Evolutionary conservation across 306 rosid genomes (phyloP), one percentile per base, ranked within the genome.

Genomic region (Medicago ruthenica): DNA sequence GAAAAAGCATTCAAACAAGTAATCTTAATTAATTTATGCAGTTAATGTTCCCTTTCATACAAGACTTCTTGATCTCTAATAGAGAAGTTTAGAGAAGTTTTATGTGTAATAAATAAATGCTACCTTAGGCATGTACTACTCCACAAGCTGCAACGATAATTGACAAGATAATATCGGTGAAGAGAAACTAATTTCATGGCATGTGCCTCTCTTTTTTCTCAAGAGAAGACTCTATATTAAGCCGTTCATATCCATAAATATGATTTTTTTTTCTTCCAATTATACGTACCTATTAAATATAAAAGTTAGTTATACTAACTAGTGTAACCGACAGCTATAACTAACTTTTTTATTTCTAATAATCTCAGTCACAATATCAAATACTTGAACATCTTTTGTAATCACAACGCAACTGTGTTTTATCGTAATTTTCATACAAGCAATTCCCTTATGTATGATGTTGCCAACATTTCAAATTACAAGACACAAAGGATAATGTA

Each of bases 21-120:
- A 7, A 41, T 65, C 7, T 20, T 40, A 40, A 66, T 66, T 5
- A 18, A 66, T 41, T 17, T 66, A 57, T 71, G 75, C 47, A 20
- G 20, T 81, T 47, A 76, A 55, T 67, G 47, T 50, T 70, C 41
- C 66, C 22, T 81, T 69, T 70, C 54, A 55, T 73, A 37, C 42
- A 80, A 57, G 74, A 64, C 73, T 44, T 14, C 5, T 53, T 6
- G 61, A 37, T 48, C 47, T 47, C 66, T 37, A 61, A 39, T 63
- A 51, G 9, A 71, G 11, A 66, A 36, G 67, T 67, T 74, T 63
- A 51, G 9, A 71, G 11, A 66, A 36, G 67, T 67, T 74, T 57
- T 16, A 37, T 59, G 42, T 61, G 21, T 37, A 66, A 44, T 39
- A 54, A 34, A 31, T 50, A 13, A 50, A 50, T 24, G 31, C 41